Base-by-base conservation (phyloP, 2,329 filamentous ascomycete species). In the Penicillium sp. region DNA sequence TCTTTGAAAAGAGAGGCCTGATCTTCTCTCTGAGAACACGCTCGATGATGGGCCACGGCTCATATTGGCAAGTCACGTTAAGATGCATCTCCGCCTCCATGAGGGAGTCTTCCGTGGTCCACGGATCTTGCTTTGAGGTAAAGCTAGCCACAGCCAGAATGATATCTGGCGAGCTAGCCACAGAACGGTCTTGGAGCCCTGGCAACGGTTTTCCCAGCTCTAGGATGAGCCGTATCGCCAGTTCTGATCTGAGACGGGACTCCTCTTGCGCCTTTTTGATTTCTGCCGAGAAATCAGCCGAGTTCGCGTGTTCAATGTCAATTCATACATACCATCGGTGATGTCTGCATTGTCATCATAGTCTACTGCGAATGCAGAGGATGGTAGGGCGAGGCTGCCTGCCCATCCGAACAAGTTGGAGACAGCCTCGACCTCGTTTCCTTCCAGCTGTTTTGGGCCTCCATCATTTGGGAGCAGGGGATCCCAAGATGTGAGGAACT, bases 1-100 rank as follows among this genome's bases (percentile, higher is more conserved):
- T 68, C 40, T 68, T 72, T 5, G 67, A 69, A 48, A 77, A 77
- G 10, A 75, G 62, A 7, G 74, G 73, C 30, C 69, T 71, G 49
- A 77, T 68, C 40, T 56, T 69, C 4, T 63, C 60, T 43, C 53
- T 63, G 2, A 69, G 63, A 20, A 69, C 52, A 9, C 60, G 44
- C 30, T 64, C 63, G 24, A 68, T 56, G 10, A 61, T 47, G 41
- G 31, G 2, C 55, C 54, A 54, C 16, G 47, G 20, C 38, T 43
- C 20, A 3, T 39, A 6, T 43, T 53, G 27, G 6, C 22, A 16
- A 9, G 27, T 18, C 2, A 55, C 42, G 3, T 47, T 24, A 13
- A 56, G 44, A 11, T 51, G 30, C 43, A 51, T 54, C 9, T 48
- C 44, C 3, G 58, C 50, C 7, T 42, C 38, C 5, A 46, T 45